Percentiles rank a stretch among this genome's conserved stretches.
Conservation (phyloP, 1,284 basidiomycete species). For the Irpex sp. region DNA sequence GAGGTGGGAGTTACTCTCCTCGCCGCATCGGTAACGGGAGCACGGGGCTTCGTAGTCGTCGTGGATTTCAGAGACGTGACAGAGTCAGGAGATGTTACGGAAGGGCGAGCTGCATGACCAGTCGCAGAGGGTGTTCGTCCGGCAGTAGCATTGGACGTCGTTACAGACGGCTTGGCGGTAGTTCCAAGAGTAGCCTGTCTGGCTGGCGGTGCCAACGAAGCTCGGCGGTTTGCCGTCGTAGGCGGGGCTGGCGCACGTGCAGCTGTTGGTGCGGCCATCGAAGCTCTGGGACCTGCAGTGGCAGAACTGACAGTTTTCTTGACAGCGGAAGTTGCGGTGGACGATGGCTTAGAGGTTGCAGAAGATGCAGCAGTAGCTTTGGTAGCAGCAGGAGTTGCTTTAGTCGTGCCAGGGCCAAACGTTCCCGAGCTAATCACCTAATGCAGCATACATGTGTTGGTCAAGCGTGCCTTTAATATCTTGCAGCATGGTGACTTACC, state of each 20-base stretch:
- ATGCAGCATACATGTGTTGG: not conserved
- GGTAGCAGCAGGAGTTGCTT: constrained; percentile 35
- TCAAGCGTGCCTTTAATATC: constrained; percentile 7
- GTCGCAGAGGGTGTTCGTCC: constrained; percentile 20
- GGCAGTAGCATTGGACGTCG: constrained; percentile 13
- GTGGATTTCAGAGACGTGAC: constrained; percentile 21
- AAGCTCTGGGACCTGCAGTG: constrained; percentile 21
- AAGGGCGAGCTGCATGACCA: constrained; percentile 33
- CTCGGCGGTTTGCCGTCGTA: constrained; percentile 12
- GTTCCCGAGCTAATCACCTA: constrained; percentile 68
- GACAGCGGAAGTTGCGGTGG: constrained; percentile 18
- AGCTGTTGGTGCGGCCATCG: constrained; percentile 32
- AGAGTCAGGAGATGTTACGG: constrained; percentile 46
- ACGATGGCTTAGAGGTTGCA: constrained; percentile 25
- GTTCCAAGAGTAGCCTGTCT: constrained; percentile 27
- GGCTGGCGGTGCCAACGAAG: constrained; percentile 22
- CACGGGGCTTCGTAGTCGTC: constrained; percentile 27
- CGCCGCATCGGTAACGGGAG: constrained; percentile 32
- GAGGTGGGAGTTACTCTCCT: constrained; percentile 26
- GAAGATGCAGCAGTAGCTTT: constrained; percentile 37
- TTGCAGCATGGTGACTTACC: constrained; percentile 35
- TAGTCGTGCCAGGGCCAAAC: constrained; percentile 57
- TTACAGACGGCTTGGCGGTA: constrained; percentile 17
- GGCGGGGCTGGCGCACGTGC: constrained; percentile 5
- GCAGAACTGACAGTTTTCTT: constrained; percentile 10